Base-by-base conservation (phyloP, 768 basidiomycete genomes). In the Suillus tomentosus region DNA sequence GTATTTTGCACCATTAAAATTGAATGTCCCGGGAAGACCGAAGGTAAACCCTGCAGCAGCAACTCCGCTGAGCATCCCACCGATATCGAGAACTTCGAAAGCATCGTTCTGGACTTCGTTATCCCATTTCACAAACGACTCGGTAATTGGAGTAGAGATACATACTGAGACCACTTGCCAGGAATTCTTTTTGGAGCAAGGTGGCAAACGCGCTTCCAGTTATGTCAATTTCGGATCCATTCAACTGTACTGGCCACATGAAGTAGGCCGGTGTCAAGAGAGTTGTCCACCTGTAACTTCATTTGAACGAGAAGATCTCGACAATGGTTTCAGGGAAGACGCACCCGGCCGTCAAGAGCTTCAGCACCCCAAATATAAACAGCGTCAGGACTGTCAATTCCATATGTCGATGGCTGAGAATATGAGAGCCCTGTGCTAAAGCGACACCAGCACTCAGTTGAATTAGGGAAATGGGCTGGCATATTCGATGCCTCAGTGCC, bases 1-100 rank as follows among this genome's bases (percentile, higher is more conserved):
- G 31, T 71, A 71, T 17, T 61, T 39, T 43, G 22, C 69, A 17
- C 65, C 65, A n/a, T 71, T 71, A 34, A 70, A 71, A 15, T 62
- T 47, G 10, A 64, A 51, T 27, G 66, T 60, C 3, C 70, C 70
- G 0, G 62, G 36, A 7, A 59, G 17, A 14, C 65, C 63, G n/a
- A 60, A 58, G 37, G 31, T 39, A 36, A 17, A 47, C 40, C 59
- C 62, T 15, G 67, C 63, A 5, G 65, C 42, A 47, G 60, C n/a
- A 39, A 68, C 60, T 8, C 67, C 62, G 50, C 67, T 67, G 13
- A 64, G 27, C 22, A 64, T 36, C 24, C 61, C 57, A 22, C 55
- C 63, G 3, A 59, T 42, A 37, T 62, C 65, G n/a, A 64, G 61
- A 11, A 66, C 48, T 22, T 66, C 54, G 13, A 65, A 31, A 6